Percentiles rank a stretch among this genome's conserved stretches.
phyloP scores from a whole-genome alignment of 192 early-diverging fungal genomes.

The Physocladia obscura region DNA sequence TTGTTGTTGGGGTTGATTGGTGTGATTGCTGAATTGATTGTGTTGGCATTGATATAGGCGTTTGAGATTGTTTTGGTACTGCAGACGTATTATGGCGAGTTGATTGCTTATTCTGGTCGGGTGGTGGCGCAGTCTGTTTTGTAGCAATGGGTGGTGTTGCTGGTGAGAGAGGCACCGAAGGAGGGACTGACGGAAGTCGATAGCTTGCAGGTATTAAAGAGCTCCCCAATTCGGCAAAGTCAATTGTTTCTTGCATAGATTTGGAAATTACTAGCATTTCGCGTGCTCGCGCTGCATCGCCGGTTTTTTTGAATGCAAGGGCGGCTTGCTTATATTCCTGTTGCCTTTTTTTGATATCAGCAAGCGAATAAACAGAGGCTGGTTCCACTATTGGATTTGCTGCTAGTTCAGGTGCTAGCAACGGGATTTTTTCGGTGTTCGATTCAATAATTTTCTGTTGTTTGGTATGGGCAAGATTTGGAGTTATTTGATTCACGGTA shows the following conservation, averaged over 20 bases:
- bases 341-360: conserved; percentile 36
- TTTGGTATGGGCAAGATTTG: too few species aligned
- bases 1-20: conserved; percentile 4
- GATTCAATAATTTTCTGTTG: too few species aligned
- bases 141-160: neutral
- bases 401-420: neutral
- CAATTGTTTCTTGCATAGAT: conserved; percentile 43
- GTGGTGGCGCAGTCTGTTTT: conserved; percentile 2
- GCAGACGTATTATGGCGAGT: conserved; percentile 24
- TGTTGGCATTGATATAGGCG: too few species aligned
- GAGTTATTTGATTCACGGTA: too few species aligned
- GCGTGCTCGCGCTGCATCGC: conserved; percentile 46
- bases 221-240: conserved; percentile 33
- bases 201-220: conserved; percentile 18
- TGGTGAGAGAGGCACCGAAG: neutral
- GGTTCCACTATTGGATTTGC: neutral
- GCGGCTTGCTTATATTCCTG: conserved; percentile 65
- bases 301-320: conserved; percentile 51
- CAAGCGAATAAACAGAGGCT: conserved; percentile 9
- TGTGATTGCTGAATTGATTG: neutral
- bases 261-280: conserved; percentile 53
- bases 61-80: neutral
- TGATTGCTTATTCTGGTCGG: conserved; percentile 3
- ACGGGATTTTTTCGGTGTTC: conserved; percentile 3
- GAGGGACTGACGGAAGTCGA: conserved; percentile 11